Evolutionary conservation across 331 rosid species (phyloP), one percentile per base, ranked within the genome.

Genomic region (Prunus yedoensis): DNA sequence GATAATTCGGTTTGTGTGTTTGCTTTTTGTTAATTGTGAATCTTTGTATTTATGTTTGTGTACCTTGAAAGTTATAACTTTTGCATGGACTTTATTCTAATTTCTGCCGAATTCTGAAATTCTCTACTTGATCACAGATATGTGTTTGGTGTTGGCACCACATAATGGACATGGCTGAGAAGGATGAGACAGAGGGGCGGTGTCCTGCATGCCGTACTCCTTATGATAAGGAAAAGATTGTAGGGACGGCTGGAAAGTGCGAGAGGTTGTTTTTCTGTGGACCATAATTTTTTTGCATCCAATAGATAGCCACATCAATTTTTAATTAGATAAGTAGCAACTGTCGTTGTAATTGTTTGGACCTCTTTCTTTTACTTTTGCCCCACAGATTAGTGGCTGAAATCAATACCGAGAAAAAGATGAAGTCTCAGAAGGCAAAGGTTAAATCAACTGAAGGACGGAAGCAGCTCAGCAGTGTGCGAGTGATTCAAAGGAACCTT

Each of bases 91-190:
- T n/a, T 10, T 73, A 11, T 45, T 73, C 8, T 58, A 5, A 9
- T 14, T 38, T 20, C 43, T 71, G 50, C n/a, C 4, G 59, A 68
- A 46, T 68, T 10, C 15, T 13, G 21, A 57, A 56, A 56, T 54
- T 63, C 35, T 50, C 62, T 82, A 64, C 76, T 76, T 80, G 66
- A 59, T 69, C 64, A 74, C 83, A 95, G 83, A 88, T 95, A 71
- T 85, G 90, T 85, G 88, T 89, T 71, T 95, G 99, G 99, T 95
- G 99, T 80, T 95, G 99, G 97, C 99, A 95, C 84, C 99, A 95
- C 84, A 87, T 95, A 68, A 88, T 95, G 91, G 94, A 83, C 52
- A 90, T 95, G 94, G 99, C 98, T 25, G 97, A 92, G 90, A 95
- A 92, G 94, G 97, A 92, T 85, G 96, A 87, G 60, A 85, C 99